Evolutionary conservation across 495 filamentous ascomycete genomes (phyloP), one percentile per base, ranked within the genome.

Genomic region (Tetracladium setigerum): DNA sequence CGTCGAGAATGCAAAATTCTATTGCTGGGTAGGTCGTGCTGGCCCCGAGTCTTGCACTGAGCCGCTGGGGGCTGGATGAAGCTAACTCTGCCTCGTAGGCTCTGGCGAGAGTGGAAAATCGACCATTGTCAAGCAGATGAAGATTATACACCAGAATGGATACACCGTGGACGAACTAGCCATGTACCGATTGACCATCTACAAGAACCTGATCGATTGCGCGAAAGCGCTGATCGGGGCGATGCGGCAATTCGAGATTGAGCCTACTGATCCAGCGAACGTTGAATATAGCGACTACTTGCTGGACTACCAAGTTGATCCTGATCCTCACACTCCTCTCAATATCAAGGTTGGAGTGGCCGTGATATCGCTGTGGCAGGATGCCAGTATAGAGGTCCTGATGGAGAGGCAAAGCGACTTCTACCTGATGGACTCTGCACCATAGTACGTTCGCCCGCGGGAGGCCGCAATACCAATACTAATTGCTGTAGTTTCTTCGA

Each of bases 41-140:
- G 31, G 15, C 30, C 34, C 7, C 7, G 3, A 27, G 22, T 3
- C 22, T 27, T 27, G 22, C 43, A 10, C 14, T 5, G 13, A n/a
- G 22, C 3, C 3, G 22, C 22, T 27, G 22, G 22, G 11, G 42
- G 15, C 17, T 18, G 13, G 11, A 47, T 12, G 13, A 46, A 30
- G 53, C 51, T 56, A 50, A 57, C 38, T 35, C 33, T 22, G 11
- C 41, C 19, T 38, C 38, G 36, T 59, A 98, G 92, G 92, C 33
- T 96, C 92, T 47, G 92, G 92, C 49, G 92, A 98, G 74, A 96
- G 90, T 67, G 92, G 92, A 41, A 98, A 98, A 67, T 96, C 92
- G 40, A 98, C 92, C 4, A 96, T 97, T 54, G 92, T 98, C 52
- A 97, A 97, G 66, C 92, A 97, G 74, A 98, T 97, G 92, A 98